Percentiles rank a stretch among this genome's conserved stretches.
These are phyloP conservation scores for Hordeum marinum DNA, from an alignment of 176 grass and related monocot species.

Conservation along the genomic window DNA sequence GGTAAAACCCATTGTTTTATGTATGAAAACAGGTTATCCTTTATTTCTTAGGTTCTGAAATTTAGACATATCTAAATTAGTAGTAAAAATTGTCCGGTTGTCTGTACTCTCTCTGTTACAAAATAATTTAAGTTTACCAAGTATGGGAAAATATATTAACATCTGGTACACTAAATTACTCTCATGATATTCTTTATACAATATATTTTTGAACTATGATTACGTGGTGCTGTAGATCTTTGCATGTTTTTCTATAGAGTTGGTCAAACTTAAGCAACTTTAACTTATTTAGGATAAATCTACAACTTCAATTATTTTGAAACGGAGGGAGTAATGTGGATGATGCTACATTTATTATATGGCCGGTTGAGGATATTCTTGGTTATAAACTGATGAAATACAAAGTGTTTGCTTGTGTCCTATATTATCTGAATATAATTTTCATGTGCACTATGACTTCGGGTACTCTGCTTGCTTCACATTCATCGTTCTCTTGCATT, in stretches of 20 bases:
- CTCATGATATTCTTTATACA: too few species aligned
- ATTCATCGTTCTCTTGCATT: neutral
- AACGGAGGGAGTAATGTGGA: neutral
- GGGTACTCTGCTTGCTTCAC: neutral
- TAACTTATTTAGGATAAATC: too few species aligned
- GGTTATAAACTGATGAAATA: neutral
- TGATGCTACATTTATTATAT: neutral
- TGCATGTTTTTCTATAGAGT: too few species aligned
- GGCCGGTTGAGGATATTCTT: neutral
- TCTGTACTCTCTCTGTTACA: neutral
- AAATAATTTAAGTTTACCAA: too few species aligned
- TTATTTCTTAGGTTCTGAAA: neutral
- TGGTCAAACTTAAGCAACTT: too few species aligned
- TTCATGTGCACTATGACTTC: neutral
- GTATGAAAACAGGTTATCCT: neutral
- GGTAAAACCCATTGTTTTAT: constrained; percentile 32
- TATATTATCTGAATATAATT: neutral
- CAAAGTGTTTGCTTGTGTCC: neutral
- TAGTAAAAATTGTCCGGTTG: neutral
- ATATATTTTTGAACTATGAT: too few species aligned
- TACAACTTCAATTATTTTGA: too few species aligned
- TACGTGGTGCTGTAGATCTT: too few species aligned
- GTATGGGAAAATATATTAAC: too few species aligned
- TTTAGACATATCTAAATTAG: neutral
- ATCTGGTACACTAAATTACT: too few species aligned